Conservation (phyloP, 73 alveolate species). For the Stentor roeselii region DNA sequence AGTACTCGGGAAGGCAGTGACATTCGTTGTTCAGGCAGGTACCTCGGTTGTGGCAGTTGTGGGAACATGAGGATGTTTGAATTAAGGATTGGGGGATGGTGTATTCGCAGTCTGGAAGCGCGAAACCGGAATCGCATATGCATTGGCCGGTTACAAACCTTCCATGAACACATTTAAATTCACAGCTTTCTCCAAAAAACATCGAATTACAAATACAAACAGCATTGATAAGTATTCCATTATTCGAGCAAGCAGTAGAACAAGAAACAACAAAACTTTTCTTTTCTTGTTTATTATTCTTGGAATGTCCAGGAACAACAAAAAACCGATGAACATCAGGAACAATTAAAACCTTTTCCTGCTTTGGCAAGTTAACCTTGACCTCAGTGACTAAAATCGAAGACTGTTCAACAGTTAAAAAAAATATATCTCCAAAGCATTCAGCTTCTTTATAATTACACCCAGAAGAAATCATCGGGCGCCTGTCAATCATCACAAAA, state of each 20-base stretch:
- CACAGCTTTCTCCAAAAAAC: constrained; percentile 11
- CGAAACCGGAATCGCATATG: not conserved
- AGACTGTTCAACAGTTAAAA: not conserved
- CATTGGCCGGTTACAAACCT: not conserved
- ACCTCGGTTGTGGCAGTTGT: not conserved
- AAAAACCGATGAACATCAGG: not conserved
- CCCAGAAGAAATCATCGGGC: not conserved
- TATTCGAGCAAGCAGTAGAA: not conserved
- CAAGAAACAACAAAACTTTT: not conserved
- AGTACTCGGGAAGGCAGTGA: constrained; percentile 1
- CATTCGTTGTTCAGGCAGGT: not conserved
- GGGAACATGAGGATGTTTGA: not conserved
- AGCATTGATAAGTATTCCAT: not conserved
- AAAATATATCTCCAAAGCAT: constrained; percentile 2
- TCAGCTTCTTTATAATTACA: not conserved
- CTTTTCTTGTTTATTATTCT: not conserved
- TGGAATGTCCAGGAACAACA: constrained; percentile 1
- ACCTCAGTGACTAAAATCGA: not conserved
- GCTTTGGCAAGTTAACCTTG: not conserved
- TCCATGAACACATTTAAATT: not conserved
- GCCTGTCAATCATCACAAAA: not conserved
- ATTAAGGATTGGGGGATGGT: not conserved
- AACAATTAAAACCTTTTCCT: not conserved
- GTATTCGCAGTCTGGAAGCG: not conserved
- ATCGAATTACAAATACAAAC: not conserved